These are phyloP conservation scores for Neurospora sp. DNA, from an alignment of 495 filamentous ascomycete species.

Conservation along the genomic window DNA sequence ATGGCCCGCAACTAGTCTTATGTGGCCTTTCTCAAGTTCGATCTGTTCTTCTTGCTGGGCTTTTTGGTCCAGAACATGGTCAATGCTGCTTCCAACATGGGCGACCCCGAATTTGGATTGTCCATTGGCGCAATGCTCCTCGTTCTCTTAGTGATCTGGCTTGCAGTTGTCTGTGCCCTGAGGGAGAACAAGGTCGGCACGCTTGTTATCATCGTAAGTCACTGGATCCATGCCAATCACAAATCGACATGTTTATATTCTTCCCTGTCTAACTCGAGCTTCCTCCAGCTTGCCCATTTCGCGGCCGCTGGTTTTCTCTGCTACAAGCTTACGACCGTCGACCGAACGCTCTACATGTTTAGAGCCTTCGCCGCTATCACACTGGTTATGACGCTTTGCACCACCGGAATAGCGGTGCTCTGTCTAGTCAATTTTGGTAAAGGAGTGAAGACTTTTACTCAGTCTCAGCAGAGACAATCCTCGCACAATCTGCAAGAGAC, in stretches of 20 bases:
- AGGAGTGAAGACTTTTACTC: neutral
- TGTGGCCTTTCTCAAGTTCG: neutral
- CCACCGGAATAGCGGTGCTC: neutral
- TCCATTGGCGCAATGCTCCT: neutral
- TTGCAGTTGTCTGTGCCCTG: neutral
- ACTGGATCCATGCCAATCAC: neutral
- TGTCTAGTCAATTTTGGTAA: neutral
- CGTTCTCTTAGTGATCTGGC: neutral
- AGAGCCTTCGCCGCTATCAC: neutral
- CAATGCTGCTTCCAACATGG: neutral
- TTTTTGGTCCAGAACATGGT: neutral
- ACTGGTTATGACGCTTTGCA: neutral
- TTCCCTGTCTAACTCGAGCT: neutral
- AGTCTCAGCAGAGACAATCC: neutral
- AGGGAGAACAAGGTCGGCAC: neutral
- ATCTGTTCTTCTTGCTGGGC: neutral
- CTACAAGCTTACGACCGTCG: neutral
- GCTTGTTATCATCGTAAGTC: neutral
- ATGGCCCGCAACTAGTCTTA: neutral
- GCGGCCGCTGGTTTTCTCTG: neutral
- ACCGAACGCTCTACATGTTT: neutral
- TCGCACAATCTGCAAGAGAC: neutral
- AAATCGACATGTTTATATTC: neutral
- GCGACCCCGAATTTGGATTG: neutral
- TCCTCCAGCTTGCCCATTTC: neutral